Base-by-base conservation (phyloP, 2,329 filamentous ascomycete species). In the Seiridium unicorne region DNA sequence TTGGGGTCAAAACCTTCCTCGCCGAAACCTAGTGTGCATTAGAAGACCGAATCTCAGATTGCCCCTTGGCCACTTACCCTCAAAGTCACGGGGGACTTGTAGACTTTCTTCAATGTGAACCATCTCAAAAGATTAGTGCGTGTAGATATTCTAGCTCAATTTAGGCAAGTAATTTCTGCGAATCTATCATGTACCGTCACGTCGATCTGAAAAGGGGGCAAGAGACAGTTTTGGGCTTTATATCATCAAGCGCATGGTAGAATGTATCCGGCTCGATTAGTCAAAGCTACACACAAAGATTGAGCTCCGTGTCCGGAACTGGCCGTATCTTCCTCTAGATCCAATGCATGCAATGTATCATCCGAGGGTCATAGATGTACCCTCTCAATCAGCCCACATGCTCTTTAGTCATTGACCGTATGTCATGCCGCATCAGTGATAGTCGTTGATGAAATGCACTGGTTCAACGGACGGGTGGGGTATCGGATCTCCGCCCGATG, bases 1-100 rank as follows among this genome's bases (percentile, higher is more conserved):
- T 67, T 54, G 8, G 65, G 65, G 49, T 67, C 64, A 34, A 65
- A 66, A 3, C 64, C 60, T 42, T 67, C 65, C 40, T 67, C 65
- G 11, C 65, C 65, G 11, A 65, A 65, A 1, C 65, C 65, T 65
- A 11, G 7, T 13, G 4, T 3, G n/a, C n/a, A 34, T 36, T 34
- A 38, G 9, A 47, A 35, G 44, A 9, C 9, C 13, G 9, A 6
- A n/a, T 44, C 60, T 18, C 7, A 13, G 5, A 32, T 8, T 53
- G 34, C 18, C 31, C 26, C 5, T 44, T 42, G 35, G n/a, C 36
- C 9, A 35, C 55, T 57, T 31, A 66, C 68, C 67, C 61, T 70
- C 67, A 63, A 69, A 70, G 60, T 70, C 67, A 1, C 64, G 59
- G 38, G 62, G 44, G 1, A 64, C 40, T n/a, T 58, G 54, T n/a